Evolutionary conservation across 176 grass and related monocot genomes (phyloP).

Genomic region (Musa schizocarpa): DNA sequence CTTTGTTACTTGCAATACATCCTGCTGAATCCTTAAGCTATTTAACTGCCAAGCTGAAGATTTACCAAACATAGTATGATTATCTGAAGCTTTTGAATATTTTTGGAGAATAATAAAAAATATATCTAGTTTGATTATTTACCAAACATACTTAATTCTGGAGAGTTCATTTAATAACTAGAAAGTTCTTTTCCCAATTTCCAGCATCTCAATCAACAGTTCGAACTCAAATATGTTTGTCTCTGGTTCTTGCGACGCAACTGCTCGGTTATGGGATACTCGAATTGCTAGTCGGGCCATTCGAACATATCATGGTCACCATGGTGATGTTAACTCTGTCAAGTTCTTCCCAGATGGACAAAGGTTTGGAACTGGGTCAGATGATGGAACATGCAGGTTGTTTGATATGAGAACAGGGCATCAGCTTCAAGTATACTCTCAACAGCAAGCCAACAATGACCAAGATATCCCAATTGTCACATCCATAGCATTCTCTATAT

Average conservation of each 20-base stretch:
- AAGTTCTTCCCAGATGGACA: slow-evolving; percentile 98
- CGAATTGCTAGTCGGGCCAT: slow-evolving; percentile 90
- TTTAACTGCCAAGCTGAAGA: too few species aligned
- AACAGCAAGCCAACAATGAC: slow-evolving; percentile 48
- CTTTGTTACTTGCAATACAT: too few species aligned
- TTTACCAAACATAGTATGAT: too few species aligned
- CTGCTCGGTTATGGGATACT: slow-evolving; percentile 85
- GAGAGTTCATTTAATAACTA: neutral
- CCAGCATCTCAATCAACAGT: slow-evolving; percentile 78
- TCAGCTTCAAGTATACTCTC: slow-evolving; percentile 82
- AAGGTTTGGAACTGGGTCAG: slow-evolving; percentile 89
- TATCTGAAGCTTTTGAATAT: too few species aligned
- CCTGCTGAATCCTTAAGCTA: too few species aligned
- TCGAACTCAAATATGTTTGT: slow-evolving; percentile 84
- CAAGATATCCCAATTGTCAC: slow-evolving; percentile 64
- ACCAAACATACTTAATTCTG: slow-evolving; percentile 9
- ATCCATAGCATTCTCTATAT: slow-evolving; percentile 94
- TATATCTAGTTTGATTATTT: too few species aligned
- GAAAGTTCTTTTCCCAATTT: neutral
- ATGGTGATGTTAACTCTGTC: slow-evolving; percentile 75
- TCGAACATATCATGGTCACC: slow-evolving; percentile 83
- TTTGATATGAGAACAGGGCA: slow-evolving; percentile 98
- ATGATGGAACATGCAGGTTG: slow-evolving; percentile 87
- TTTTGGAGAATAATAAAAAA: too few species aligned
- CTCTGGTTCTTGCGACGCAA: slow-evolving; percentile 95